These are phyloP conservation scores for Oehlia diaphana DNA, from an alignment of 192 early-diverging fungal genomes.

Conservation along the genomic window DNA sequence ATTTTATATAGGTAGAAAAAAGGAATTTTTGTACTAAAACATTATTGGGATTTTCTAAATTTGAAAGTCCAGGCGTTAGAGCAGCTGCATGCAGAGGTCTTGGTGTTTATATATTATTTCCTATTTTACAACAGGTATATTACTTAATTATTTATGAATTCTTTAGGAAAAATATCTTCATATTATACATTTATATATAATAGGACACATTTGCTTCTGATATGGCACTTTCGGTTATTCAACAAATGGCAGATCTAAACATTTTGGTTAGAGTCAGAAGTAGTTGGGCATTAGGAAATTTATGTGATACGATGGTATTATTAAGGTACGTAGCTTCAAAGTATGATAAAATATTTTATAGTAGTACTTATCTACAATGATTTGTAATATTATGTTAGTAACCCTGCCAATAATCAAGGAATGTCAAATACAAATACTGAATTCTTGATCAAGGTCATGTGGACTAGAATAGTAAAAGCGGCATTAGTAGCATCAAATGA, in stretches of 20 bases:
- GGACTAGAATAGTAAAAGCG: conserved; percentile 46
- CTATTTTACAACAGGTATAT: conserved; percentile 50
- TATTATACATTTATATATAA: not conserved
- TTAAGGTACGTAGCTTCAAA: conserved; percentile 31
- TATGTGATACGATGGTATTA: conserved; percentile 61
- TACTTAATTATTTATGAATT: not conserved
- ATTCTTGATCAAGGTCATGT: conserved; percentile 43
- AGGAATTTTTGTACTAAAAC: conserved; percentile 36
- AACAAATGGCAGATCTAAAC: conserved; percentile 51
- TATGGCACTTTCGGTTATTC: conserved; percentile 51
- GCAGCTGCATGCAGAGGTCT: conserved; percentile 65
- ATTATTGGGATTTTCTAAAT: conserved; percentile 46
- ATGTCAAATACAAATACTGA: conserved; percentile 32
- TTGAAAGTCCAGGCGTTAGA: conserved; percentile 57
- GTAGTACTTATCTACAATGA: not conserved
- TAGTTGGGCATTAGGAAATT: conserved; percentile 78
- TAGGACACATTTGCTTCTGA: conserved; percentile 63
- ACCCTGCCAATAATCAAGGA: conserved; percentile 5
- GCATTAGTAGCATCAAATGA: conserved; percentile 57
- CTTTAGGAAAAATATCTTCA: not conserved
- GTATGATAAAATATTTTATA: not conserved
- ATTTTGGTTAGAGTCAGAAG: conserved; percentile 65
- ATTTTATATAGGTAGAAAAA: conserved; percentile 6
- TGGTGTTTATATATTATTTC: conserved; percentile 63
- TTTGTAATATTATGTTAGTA: not conserved